Evolutionary conservation across 1,284 basidiomycete genomes (phyloP), one percentile per base, ranked within the genome.

Genomic region (Tilletia caries): DNA sequence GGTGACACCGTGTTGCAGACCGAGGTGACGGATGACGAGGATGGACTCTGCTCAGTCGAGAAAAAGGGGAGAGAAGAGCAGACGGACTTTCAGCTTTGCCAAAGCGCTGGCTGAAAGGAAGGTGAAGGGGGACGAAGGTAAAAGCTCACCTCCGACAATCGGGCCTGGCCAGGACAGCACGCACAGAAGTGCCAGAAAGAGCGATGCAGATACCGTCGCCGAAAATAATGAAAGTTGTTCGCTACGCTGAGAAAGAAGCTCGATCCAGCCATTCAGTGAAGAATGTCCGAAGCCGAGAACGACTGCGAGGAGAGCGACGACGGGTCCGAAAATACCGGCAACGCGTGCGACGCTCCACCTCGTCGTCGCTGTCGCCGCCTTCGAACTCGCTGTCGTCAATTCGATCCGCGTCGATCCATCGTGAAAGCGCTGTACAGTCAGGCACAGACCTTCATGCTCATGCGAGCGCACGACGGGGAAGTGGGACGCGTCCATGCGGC

Each of bases 111-210:
- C n/a, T n/a, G n/a, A n/a, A n/a, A n/a, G n/a, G n/a, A n/a, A n/a
- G n/a, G n/a, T n/a, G n/a, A n/a, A n/a, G n/a, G n/a, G n/a, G n/a
- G n/a, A n/a, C n/a, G n/a, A n/a, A n/a, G n/a, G n/a, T 6, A 41
- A 41, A 54, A 6, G 32, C 58, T 62, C 58, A 62, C 58, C 58
- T 29, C 32, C 58, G 32, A 62, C 18, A n/a, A 62, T 37, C 13
- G 58, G 27, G 10, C 58, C 32, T 10, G 58, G 29, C 58, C 58
- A n/a, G 1, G 25, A 23, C 12, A 25, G 29, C 2, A 29, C 52
- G 52, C 23, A 13, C 13, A 54, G 20, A 29, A 54, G 52, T 23
- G 27, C 12, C 12, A 54, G 52, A 18, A 54, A 6, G 52, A 13
- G 27, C 23, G 27, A 6, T 41, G 37, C 37, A 15, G 15, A 15